phyloP scores from a whole-genome alignment of 345 rosid genomes.

The Abelmoschus esculentus region DNA sequence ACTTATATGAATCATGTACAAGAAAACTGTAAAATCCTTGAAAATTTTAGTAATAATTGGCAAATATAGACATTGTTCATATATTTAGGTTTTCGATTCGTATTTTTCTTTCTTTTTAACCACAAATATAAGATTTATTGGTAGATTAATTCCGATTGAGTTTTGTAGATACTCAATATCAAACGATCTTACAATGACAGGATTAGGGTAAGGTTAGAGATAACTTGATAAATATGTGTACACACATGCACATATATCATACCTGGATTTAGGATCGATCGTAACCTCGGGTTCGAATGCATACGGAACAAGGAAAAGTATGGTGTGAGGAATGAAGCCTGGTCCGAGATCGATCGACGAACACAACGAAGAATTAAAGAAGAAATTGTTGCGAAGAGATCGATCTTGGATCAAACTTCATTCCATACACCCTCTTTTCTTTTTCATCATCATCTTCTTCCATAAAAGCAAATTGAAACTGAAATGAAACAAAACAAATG shows the following conservation, averaged over 20 bases:
- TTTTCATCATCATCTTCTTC: not conserved
- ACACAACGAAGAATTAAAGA: not conserved
- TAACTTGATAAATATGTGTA: no score
- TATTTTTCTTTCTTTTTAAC: no score
- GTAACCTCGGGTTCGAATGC: not conserved
- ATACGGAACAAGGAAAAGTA: slow-evolving; percentile 21
- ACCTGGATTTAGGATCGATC: not conserved
- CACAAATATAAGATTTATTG: no score
- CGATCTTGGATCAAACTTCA: slow-evolving; percentile 57
- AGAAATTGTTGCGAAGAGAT: not conserved
- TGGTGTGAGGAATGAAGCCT: slow-evolving; percentile 78
- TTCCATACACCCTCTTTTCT: slow-evolving; percentile 43
- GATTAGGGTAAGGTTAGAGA: no score
- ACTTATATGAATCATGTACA: not conserved
- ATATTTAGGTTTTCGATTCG: not conserved
- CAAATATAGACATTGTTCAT: not conserved
- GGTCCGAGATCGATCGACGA: slow-evolving; percentile 49
- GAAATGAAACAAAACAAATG: not conserved
- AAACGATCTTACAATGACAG: no score
- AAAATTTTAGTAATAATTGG: not conserved
- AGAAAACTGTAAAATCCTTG: slow-evolving; percentile 9
- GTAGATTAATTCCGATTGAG: no score
- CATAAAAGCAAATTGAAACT: not conserved
- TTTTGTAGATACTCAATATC: no score
- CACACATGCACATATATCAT: not conserved